These are phyloP conservation scores for Dryadomyces sulphureus DNA, from an alignment of 2,329 filamentous ascomycete species.

Conservation along the genomic window DNA sequence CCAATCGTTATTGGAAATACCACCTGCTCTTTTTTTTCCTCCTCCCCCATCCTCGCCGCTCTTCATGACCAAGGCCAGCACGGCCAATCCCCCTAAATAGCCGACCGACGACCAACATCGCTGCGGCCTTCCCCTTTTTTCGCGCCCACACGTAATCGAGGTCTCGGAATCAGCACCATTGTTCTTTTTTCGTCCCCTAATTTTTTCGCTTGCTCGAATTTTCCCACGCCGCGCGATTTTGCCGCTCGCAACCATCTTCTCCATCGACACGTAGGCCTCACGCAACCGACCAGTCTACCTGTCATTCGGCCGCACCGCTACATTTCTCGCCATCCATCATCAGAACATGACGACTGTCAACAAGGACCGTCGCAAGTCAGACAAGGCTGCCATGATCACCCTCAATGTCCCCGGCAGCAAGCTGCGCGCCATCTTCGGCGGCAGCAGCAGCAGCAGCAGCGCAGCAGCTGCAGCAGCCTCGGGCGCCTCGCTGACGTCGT, in stretches of 20 bases:
- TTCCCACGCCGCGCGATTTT: not conserved
- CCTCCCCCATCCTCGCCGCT: not conserved
- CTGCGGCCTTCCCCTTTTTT: not conserved
- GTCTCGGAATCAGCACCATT: not conserved
- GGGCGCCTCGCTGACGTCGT: constrained; percentile 18
- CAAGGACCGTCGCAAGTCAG: constrained; percentile 30
- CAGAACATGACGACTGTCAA: constrained; percentile 21
- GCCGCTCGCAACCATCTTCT: not conserved
- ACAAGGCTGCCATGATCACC: constrained; percentile 27
- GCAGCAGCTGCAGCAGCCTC: constrained; percentile 12
- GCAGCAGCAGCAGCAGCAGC: constrained; percentile 10
- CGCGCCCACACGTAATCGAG: not conserved
- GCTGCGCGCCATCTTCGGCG: constrained; percentile 32
- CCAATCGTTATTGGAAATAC: not conserved
- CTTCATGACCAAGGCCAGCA: not conserved
- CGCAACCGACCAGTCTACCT: not conserved
- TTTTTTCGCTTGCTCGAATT: not conserved
- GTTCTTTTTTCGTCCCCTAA: not conserved
- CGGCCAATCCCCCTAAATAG: not conserved
- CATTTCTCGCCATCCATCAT: too few species aligned
- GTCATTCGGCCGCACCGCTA: too few species aligned
- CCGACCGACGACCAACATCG: not conserved
- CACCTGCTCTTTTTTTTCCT: too few species aligned
- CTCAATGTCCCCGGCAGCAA: constrained; percentile 34
- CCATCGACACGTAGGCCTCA: not conserved